Evolutionary conservation across 164 flowering plant species (phyloP).

Genomic region (Berberis thunbergii): DNA sequence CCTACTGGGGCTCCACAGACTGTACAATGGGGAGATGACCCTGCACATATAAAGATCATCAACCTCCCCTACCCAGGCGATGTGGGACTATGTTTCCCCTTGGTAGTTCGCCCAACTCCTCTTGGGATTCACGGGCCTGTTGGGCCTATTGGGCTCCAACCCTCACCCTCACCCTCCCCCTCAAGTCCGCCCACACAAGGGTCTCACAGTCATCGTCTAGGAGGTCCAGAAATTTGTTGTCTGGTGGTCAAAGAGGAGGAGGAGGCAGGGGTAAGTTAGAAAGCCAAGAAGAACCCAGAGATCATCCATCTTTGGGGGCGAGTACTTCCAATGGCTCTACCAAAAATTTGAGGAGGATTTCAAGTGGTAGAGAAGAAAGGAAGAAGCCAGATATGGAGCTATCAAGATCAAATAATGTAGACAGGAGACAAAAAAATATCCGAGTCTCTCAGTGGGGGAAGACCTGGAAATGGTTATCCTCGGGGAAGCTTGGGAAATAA

Average conservation of each 20-base stretch:
- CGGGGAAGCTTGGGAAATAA: conserved; percentile 9
- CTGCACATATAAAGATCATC: too few species aligned
- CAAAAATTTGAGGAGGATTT: not conserved
- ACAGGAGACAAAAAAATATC: not conserved
- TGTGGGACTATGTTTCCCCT: too few species aligned
- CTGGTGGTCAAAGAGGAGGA: not conserved
- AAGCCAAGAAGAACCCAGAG: not conserved
- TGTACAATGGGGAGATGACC: too few species aligned
- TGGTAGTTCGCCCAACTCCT: too few species aligned
- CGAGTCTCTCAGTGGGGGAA: not conserved
- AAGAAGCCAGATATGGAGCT: not conserved
- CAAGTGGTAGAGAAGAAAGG: conserved; percentile 1
- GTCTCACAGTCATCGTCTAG: not conserved
- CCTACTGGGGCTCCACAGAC: too few species aligned
- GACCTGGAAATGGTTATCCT: not conserved
- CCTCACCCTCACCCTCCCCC: too few species aligned
- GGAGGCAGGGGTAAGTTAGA: not conserved
- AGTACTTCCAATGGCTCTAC: not conserved
- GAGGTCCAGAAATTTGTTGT: not conserved
- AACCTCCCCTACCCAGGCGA: too few species aligned
- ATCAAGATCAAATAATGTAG: not conserved
- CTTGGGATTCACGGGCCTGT: too few species aligned
- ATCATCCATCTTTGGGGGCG: too few species aligned
- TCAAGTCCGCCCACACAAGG: too few species aligned
- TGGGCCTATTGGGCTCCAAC: too few species aligned